Evolutionary conservation across 1,284 basidiomycete genomes (phyloP), one percentile per base, ranked within the genome.

Genomic region (Fistulina hepatica): DNA sequence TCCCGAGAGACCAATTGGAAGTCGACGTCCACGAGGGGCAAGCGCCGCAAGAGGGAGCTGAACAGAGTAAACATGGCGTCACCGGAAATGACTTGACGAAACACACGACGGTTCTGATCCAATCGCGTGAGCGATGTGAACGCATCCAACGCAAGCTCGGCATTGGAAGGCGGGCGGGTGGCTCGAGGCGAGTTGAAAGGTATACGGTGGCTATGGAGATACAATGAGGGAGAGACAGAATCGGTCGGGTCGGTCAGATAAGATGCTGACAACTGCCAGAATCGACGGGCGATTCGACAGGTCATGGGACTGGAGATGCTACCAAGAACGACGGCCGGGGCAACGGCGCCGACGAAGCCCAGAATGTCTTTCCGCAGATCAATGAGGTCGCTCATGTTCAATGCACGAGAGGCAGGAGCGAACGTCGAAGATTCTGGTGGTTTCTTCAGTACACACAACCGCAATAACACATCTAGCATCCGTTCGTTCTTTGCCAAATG

Each of bases 131-230:
- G 60, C 30, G 78, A 72, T 10, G 83, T 81, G 49, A 94, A 83
- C 2, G 81, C 78, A 46, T 95, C 88, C 36, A 97, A 64, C 6
- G 91, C 88, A 24, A 76, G 57, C 46, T 91, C 88, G 23, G 78
- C 66, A 39, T 82, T 64, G 32, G 68, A 59, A 0, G 83, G 76
- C 19, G 76, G 75, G 48, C 63, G 70, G 38, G n/a, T n/a, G n/a
- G n/a, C n/a, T n/a, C n/a, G n/a, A n/a, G n/a, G n/a, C n/a, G n/a
- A n/a, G n/a, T n/a, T n/a, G n/a, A n/a, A n/a, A n/a, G n/a, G n/a
- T n/a, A n/a, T n/a, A n/a, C n/a, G n/a, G n/a, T n/a, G n/a, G n/a
- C n/a, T n/a, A n/a, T 78, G 65, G 20, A 77, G 54, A 49, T 67
- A 69, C 43, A 73, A 63, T 38, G 74, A 61, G 12, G 77, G 74